Conservation (phyloP, 2,329 filamentous ascomycete species). For the Monosporascus sp. region DNA sequence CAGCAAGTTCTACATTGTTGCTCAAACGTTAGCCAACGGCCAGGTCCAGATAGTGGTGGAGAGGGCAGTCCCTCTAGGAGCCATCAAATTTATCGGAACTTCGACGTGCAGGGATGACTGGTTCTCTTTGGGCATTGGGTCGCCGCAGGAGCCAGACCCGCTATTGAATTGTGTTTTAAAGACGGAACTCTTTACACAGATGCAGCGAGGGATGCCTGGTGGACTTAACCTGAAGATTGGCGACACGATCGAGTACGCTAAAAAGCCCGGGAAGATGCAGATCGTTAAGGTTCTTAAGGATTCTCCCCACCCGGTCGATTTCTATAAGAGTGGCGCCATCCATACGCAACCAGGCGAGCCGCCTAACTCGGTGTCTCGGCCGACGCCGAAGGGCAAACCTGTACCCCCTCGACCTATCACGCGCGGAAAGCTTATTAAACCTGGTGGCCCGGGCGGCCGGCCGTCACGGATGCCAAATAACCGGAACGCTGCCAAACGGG, state of each 20-base stretch:
- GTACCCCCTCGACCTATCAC: constrained; percentile 87
- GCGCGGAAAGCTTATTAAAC: constrained; percentile 84
- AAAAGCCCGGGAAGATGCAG: constrained; percentile 92
- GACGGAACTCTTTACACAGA: constrained; percentile 93
- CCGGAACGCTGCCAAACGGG: constrained; percentile 29
- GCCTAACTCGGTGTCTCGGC: constrained; percentile 73
- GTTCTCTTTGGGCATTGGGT: constrained; percentile 90
- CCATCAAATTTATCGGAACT: constrained; percentile 80
- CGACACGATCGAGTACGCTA: constrained; percentile 89
- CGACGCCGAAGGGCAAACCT: constrained; percentile 82
- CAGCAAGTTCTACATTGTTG: constrained; percentile 83
- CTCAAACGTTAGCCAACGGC: constrained; percentile 75
- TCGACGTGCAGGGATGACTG: constrained; percentile 89
- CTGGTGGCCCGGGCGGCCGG: constrained; percentile 76
- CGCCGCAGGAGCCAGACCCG: constrained; percentile 87
- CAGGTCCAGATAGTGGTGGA: constrained; percentile 79
- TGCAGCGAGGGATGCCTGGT: constrained; percentile 73
- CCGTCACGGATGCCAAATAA: constrained; percentile 63
- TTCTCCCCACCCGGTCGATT: constrained; percentile 67
- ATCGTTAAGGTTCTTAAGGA: constrained; percentile 88
- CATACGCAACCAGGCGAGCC: constrained; percentile 83
- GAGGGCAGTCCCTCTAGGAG: constrained; percentile 72
- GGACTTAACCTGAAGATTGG: constrained; percentile 76
- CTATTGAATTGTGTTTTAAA: constrained; percentile 90
- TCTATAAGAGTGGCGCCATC: constrained; percentile 89